These are phyloP conservation scores for Blepharisma japonicum DNA, from an alignment of 73 alveolate genomes.

Conservation along the genomic window DNA sequence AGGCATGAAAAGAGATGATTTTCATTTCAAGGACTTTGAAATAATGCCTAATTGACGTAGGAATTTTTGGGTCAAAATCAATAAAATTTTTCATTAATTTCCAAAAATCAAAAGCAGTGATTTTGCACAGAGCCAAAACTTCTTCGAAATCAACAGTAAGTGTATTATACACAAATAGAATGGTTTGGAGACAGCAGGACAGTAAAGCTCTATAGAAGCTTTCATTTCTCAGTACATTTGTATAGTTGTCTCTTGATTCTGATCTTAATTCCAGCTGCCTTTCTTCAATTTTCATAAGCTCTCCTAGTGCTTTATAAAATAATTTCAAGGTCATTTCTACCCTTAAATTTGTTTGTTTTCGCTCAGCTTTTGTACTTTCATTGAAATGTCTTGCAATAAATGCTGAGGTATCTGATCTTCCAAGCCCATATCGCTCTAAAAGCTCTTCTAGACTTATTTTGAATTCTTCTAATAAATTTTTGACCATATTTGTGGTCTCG, in stretches of 20 bases:
- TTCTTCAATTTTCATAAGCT: conserved; percentile 12
- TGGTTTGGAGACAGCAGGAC: conserved; percentile 47
- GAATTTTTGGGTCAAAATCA: conserved; percentile 60
- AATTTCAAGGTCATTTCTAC: neutral
- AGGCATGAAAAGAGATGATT: conserved; percentile 9
- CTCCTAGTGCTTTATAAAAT: neutral
- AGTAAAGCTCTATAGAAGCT: conserved; percentile 41
- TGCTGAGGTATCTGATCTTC: too few relatives aligned
- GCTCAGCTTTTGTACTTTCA: too few relatives aligned
- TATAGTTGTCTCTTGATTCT: neutral
- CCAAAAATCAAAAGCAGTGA: conserved; percentile 64
- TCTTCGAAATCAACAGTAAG: conserved; percentile 29
- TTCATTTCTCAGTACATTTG: conserved; percentile 23
- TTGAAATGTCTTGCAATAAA: too few relatives aligned
- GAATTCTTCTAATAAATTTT: neutral
- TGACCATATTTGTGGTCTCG: neutral
- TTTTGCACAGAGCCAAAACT: conserved; percentile 37
- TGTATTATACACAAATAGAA: conserved; percentile 34
- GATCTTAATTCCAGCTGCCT: conserved; percentile 16
- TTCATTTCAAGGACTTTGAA: conserved; percentile 19
- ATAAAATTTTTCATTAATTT: conserved; percentile 52
- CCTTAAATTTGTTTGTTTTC: too few relatives aligned
- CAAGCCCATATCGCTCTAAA: too few relatives aligned
- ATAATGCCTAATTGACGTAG: conserved; percentile 26
- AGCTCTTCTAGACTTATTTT: neutral